Evolutionary conservation across 352 stramenopile species (phyloP), one percentile per base, ranked within the genome.

Genomic region (Pythium plurisporium): DNA sequence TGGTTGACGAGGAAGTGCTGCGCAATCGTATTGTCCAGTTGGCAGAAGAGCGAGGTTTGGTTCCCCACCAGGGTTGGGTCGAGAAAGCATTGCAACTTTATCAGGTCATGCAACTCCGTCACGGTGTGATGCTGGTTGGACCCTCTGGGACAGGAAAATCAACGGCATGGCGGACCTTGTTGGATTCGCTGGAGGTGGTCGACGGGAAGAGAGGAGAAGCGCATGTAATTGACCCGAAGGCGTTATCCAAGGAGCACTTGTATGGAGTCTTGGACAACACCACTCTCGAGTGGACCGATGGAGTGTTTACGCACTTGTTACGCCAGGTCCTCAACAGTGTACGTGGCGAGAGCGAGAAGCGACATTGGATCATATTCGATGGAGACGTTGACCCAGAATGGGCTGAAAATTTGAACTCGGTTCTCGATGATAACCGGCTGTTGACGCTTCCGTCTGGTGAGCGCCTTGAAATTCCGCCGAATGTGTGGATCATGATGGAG

Each of bases 401-500:
- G 98, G 97, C 97, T 31, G 98, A 99, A 71, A 99, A 99, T 70
- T 87, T 99, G 34, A 99, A 99, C 79, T 98, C 91, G 30, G 96
- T 99, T n/a, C 79, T 99, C 25, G 98, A 99, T 70, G 98, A 99
- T 72, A 99, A 99, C 79, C 98, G 98, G 23, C 68, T 99, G 29
- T 74, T 99, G 20, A 99, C 97, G 11, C 81, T 99, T 31, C 97
- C 98, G 4, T 99, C 93, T 23, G 98, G 97, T 45, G 98, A 99
- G 69, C 94, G 98, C 22, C 79, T 99, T 15, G 89, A 94, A 60
- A 97, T 99, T 46, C 97, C 97, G 15, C 72, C 91, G 4, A 99
- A 99, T 69, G 95, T 99, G n/a, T 96, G 96, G 70, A 99, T 99
- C 62, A 97, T 99, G 70, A 97, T 99, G 66, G 98, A 99, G 77